phyloP scores from a whole-genome alignment of 148 eudicot genomes.

The Vaccinium darrowii region DNA sequence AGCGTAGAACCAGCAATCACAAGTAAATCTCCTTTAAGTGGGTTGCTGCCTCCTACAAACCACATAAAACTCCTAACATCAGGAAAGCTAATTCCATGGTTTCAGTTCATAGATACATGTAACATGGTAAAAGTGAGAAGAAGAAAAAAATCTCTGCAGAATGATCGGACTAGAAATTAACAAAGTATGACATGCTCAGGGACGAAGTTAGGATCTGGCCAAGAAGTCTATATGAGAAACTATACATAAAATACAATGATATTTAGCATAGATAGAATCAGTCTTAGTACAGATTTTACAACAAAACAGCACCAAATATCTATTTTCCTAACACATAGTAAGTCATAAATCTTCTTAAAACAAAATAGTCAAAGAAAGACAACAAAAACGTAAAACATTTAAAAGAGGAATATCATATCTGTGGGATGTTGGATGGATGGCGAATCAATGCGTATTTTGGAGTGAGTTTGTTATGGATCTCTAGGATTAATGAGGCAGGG shows the following conservation, averaged over 20 bases:
- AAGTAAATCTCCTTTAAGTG: conserved; percentile 71
- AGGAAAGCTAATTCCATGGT: background rate
- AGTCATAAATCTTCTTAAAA: background rate
- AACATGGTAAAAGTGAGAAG: background rate
- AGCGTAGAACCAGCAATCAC: conserved; percentile 82
- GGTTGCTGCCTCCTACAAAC: conserved; percentile 60
- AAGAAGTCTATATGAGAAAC: background rate
- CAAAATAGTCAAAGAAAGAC: background rate
- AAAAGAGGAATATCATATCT: background rate
- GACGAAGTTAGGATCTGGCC: background rate
- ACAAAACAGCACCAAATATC: background rate
- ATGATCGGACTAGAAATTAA: background rate
- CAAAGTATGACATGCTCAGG: background rate
- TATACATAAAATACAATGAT: background rate
- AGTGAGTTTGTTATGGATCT: background rate
- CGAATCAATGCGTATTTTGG: background rate
- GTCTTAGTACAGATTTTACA: background rate
- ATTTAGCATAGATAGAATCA: background rate
- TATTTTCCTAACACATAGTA: background rate
- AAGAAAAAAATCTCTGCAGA: background rate
- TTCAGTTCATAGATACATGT: background rate
- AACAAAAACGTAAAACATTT: background rate
- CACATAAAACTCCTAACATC: conserved; percentile 12
- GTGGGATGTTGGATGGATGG: background rate
- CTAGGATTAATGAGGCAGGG: background rate